Evolutionary conservation across 2,329 filamentous ascomycete genomes (phyloP), one percentile per base, ranked within the genome.

Genomic region (Huntiella abstrusa): DNA sequence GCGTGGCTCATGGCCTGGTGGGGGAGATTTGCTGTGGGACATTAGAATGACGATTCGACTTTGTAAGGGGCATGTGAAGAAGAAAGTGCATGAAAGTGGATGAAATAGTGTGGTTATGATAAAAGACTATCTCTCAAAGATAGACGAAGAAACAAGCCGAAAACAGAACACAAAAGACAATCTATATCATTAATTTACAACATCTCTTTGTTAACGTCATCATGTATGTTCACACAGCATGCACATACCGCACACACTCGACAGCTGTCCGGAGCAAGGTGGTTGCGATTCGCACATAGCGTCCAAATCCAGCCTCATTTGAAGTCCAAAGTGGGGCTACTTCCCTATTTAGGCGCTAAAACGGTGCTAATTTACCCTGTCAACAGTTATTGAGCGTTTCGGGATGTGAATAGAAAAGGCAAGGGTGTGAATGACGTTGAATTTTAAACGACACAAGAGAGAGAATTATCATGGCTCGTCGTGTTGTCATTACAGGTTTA

Each of bases 401-500:
- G 22, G 22, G 22, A 28, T 28, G 22, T 28, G 22, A 28, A 28
- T 28, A 28, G 22, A 28, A 28, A 28, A 28, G 22, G 8, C 22
- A 28, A 28, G 22, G 22, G 22, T 28, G 8, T 28, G 22, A 28
- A 28, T 28, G 8, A 28, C 8, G 6, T 28, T 28, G 22, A 28
- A 28, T 10, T 28, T 28, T 28, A 10, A 28, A 28, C 22, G 8
- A 28, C 6, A 10, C 22, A 28, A 28, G 22, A 28, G 10, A 7
- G 7, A 28, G 2, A 7, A 28, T 28, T 11, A 40, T 40, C 15
- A 17, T 19, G 12, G 38, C 40, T 69, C 71, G 77, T 58, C 76
- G 83, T 55, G 83, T 91, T 55, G 84, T 88, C 56, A 78, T 91
- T 58, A 91, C 84, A 45, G 83, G 84, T 57, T 68, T 91, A 43